These are phyloP conservation scores for Paecilomyces dactylethromorphus DNA, from an alignment of 2,329 filamentous ascomycete species.

Conservation along the genomic window DNA sequence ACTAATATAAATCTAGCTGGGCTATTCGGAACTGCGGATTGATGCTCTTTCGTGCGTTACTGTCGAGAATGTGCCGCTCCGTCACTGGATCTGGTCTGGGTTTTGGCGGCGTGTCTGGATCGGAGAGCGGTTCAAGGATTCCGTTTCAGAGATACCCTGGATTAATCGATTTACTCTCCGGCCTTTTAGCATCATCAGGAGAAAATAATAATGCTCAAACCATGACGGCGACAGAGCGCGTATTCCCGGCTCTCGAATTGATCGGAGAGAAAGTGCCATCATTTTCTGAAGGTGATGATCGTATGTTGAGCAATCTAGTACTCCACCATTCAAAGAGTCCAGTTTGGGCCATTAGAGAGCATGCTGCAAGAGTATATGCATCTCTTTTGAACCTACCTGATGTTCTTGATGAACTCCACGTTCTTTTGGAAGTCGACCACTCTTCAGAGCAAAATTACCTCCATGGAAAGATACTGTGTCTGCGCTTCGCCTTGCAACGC, in stretches of 20 bases:
- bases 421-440: conserved; percentile 15
- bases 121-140: conserved; percentile 33
- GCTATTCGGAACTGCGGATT: conserved; percentile 90
- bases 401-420: conserved; percentile 22
- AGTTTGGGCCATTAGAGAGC: conserved; percentile 41
- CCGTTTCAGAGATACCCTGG: conserved; percentile 36
- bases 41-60: conserved; percentile 78
- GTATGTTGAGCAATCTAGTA: conserved; percentile 25
- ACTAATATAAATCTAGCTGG: conserved; percentile 53
- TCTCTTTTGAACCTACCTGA: conserved; percentile 27
- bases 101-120: conserved; percentile 37
- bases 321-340: conserved; percentile 33
- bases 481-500: conserved; percentile 31
- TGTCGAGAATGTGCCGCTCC: conserved; percentile 54
- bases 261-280: conserved; percentile 37
- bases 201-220: conserved; percentile 17
- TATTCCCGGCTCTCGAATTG: conserved; percentile 42
- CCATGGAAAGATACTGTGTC: conserved; percentile 35
- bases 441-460: conserved; percentile 26
- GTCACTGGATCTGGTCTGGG: conserved; percentile 42
- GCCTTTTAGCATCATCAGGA: conserved; percentile 22
- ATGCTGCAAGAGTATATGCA: conserved; percentile 38
- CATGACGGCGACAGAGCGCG: conserved; percentile 32
- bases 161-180: conserved; percentile 28
- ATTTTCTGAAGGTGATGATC: conserved; percentile 23